Conservation (phyloP, 441 rosid genomes). For the Euphorbia celastroides region DNA sequence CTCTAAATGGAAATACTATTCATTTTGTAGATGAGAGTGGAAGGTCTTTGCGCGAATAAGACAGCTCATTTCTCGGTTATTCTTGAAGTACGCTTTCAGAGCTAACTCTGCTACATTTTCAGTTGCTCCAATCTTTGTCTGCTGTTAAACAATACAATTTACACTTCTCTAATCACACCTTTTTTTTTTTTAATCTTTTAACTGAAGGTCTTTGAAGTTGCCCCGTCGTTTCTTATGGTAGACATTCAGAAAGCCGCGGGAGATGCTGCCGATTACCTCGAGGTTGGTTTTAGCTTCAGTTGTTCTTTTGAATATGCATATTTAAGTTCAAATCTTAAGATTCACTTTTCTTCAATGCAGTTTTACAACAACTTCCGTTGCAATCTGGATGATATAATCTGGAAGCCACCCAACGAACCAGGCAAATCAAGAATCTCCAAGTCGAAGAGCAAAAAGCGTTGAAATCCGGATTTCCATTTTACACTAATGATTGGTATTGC, state of each 20-base stretch:
- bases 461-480: constrained; percentile 11
- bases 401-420: constrained; percentile 73
- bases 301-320: background rate
- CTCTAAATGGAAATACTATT: constrained; percentile 10
- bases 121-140: background rate
- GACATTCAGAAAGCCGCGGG: constrained; percentile 86
- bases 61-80: constrained; percentile 66
- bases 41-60: constrained; percentile 70
- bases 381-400: constrained; percentile 85
- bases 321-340: background rate
- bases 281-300: constrained; percentile 34
- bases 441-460: constrained; percentile 61
- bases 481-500: background rate
- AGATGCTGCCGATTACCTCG: constrained; percentile 70
- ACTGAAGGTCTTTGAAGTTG: constrained; percentile 79
- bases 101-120: constrained; percentile 7
- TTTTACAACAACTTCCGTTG: constrained; percentile 75
- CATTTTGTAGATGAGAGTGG: constrained; percentile 82
- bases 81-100: constrained; percentile 56
- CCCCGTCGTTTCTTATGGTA: constrained; percentile 82
- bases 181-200: background rate
- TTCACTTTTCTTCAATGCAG: constrained; percentile 34
- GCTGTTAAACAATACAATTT: background rate
- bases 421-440: constrained; percentile 48
- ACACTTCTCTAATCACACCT: background rate